phyloP scores from a whole-genome alignment of 1,139 yeast species.

The Yamadazyma taylorii region DNA sequence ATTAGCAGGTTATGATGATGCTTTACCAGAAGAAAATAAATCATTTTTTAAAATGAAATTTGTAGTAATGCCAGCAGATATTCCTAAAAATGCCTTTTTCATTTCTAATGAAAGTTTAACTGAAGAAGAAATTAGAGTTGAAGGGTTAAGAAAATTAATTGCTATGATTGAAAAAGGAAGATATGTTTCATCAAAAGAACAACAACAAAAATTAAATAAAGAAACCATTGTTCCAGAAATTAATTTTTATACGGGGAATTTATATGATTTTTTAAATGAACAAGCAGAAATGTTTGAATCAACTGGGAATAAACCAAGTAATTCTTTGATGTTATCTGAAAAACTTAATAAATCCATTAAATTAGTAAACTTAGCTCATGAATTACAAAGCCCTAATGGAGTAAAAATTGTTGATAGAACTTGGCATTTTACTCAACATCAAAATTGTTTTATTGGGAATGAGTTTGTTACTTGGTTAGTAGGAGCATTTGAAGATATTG shows the following conservation, averaged over 20 bases:
- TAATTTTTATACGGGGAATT: conserved; percentile 82
- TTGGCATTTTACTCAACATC: conserved; percentile 87
- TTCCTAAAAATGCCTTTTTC: conserved; percentile 56
- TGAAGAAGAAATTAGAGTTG: conserved; percentile 83
- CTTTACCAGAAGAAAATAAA: conserved; percentile 53
- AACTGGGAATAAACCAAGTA: conserved; percentile 33
- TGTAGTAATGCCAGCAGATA: conserved; percentile 75
- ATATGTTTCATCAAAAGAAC: conserved; percentile 23
- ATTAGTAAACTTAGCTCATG: conserved; percentile 53
- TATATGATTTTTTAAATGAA: conserved; percentile 60
- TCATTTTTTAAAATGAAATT: conserved; percentile 72
- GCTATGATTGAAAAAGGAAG: conserved; percentile 63
- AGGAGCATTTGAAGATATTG: conserved; percentile 75
- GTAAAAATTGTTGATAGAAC: conserved; percentile 70
- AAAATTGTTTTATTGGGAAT: conserved; percentile 79
- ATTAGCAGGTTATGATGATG: conserved; percentile 86
- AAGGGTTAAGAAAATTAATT: conserved; percentile 77
- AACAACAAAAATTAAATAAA: conserved; percentile 42
- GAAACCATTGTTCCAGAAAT: conserved; percentile 71
- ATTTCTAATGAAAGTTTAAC: conserved; percentile 61
- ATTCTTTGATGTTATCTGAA: conserved; percentile 34
- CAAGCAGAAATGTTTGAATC: conserved; percentile 34
- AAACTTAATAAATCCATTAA: conserved; percentile 39
- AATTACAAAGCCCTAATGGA: conserved; percentile 68
- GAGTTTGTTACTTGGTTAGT: conserved; percentile 86